Percentiles rank a stretch among this genome's conserved stretches.
Evolutionary conservation across 352 stramenopile species (phyloP).

Genomic region (Phytophthora chlamydospora): DNA sequence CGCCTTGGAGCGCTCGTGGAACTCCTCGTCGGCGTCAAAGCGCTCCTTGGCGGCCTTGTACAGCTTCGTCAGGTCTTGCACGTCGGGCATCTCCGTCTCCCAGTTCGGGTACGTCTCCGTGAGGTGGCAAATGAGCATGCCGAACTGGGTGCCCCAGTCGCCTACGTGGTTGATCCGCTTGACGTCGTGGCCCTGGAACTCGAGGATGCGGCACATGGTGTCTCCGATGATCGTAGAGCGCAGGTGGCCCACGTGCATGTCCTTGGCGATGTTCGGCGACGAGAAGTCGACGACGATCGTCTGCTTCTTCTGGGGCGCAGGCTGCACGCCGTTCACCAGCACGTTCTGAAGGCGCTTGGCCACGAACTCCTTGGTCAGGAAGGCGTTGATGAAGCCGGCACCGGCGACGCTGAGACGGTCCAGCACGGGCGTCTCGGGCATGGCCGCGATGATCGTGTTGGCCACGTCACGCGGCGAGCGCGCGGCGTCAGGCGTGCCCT

Average conservation of each 20-base stretch:
- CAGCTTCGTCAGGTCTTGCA: slow-evolving; percentile 95
- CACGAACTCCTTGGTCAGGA: slow-evolving; percentile 89
- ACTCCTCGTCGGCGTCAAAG: slow-evolving; percentile 96
- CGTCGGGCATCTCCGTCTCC: slow-evolving; percentile 93
- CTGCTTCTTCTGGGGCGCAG: slow-evolving; percentile 81
- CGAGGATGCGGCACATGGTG: slow-evolving; percentile 86
- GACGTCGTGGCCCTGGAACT: slow-evolving; percentile 88
- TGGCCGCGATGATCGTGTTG: slow-evolving; percentile 87
- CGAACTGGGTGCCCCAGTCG: slow-evolving; percentile 96
- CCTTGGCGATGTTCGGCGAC: slow-evolving; percentile 89
- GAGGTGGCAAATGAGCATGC: slow-evolving; percentile 99
- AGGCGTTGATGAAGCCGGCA: slow-evolving; percentile 98
- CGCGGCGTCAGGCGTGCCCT: slow-evolving; percentile 77
- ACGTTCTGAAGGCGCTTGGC: slow-evolving; percentile 73
- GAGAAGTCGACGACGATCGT: slow-evolving; percentile 87
- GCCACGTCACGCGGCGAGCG: slow-evolving; percentile 89
- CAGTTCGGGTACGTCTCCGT: slow-evolving; percentile 97
- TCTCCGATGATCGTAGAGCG: slow-evolving; percentile 93
- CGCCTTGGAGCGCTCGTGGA: slow-evolving; percentile 96
- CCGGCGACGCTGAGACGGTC: slow-evolving; percentile 93
- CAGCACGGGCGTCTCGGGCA: slow-evolving; percentile 85
- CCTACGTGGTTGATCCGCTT: slow-evolving; percentile 86
- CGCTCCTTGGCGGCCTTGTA: slow-evolving; percentile 94
- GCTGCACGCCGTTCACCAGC: slow-evolving; percentile 73
- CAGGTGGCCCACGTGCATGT: slow-evolving; percentile 90